A percentile compares a stretch with the other conserved stretches of the same genome.
phyloP scores from a whole-genome alignment of 2,329 filamentous ascomycete species.

The Paraconiothyrium sp. region DNA sequence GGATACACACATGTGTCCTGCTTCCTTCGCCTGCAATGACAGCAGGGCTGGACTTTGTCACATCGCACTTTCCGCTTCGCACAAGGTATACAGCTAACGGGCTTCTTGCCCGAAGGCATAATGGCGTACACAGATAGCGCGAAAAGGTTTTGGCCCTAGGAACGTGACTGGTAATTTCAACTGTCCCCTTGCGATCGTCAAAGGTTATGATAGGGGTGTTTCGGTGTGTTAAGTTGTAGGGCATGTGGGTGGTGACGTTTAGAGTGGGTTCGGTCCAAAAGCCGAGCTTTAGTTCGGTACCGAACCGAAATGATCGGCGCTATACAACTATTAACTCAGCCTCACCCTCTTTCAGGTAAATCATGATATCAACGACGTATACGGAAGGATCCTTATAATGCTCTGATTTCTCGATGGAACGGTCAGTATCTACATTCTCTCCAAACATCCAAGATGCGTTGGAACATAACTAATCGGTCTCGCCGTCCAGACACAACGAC shows the following conservation, averaged over 20 bases:
- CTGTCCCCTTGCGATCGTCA: no score
- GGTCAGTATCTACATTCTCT: not conserved
- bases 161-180: no score
- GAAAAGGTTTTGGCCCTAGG: not conserved
- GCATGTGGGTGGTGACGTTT: not conserved
- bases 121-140: not conserved
- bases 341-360: not conserved
- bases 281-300: constrained; percentile 1
- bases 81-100: not conserved
- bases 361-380: not conserved
- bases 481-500: not conserved
- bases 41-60: not conserved
- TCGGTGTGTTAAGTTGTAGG: not conserved
- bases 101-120: not conserved
- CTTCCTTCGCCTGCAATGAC: not conserved
- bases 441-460: not conserved
- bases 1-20: not conserved
- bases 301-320: constrained; percentile 1
- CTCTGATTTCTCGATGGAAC: not conserved
- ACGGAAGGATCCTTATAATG: not conserved
- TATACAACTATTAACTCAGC: not conserved
- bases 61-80: not conserved
- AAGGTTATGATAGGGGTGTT: not conserved
- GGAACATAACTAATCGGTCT: not conserved
- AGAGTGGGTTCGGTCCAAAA: not conserved